These are phyloP conservation scores for Blechomonas ayalai DNA, from an alignment of 208 protist species.

Conservation along the genomic window DNA sequence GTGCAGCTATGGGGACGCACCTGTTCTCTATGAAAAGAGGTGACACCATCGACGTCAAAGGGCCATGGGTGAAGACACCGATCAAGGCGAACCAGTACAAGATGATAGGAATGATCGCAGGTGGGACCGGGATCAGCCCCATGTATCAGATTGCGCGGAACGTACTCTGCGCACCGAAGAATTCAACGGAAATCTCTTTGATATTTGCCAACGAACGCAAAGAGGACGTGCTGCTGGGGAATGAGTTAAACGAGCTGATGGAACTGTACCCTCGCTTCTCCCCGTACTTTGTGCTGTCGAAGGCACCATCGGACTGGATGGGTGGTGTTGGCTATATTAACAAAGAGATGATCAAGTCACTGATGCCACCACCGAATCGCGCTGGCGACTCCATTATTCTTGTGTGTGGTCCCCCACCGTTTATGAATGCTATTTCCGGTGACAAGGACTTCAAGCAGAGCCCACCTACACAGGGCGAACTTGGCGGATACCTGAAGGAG, in stretches of 20 bases:
- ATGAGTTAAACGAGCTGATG: conserved; percentile 89
- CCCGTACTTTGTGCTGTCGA: conserved; percentile 88
- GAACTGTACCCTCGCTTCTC: conserved; percentile 85
- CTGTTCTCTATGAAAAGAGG: conserved; percentile 89
- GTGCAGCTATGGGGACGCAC: conserved; percentile 86
- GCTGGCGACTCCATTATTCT: conserved; percentile 76
- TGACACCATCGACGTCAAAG: conserved; percentile 87
- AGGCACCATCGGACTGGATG: conserved; percentile 85
- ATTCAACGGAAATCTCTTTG: conserved; percentile 82
- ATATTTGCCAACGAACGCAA: conserved; percentile 89
- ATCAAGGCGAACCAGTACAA: conserved; percentile 88
- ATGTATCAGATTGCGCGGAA: conserved; percentile 91
- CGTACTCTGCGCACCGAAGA: conserved; percentile 65
- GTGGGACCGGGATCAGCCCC: conserved; percentile 91
- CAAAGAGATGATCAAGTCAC: conserved; percentile 85
- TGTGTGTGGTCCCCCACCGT: conserved; percentile 81
- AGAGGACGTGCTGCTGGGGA: conserved; percentile 90
- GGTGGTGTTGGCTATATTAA: conserved; percentile 84
- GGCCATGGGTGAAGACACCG: conserved; percentile 85
- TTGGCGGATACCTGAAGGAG: conserved; percentile 83
- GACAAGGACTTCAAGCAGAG: conserved; percentile 81
- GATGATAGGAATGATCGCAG: conserved; percentile 90
- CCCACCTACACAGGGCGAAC: conserved; percentile 74
- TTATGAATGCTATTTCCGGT: conserved; percentile 84
- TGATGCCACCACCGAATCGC: conserved; percentile 81